Percentiles rank a stretch among this genome's conserved stretches.
phyloP scores from a whole-genome alignment of 805 yeast genomes.

The Candida pseudoglaebosa region DNA sequence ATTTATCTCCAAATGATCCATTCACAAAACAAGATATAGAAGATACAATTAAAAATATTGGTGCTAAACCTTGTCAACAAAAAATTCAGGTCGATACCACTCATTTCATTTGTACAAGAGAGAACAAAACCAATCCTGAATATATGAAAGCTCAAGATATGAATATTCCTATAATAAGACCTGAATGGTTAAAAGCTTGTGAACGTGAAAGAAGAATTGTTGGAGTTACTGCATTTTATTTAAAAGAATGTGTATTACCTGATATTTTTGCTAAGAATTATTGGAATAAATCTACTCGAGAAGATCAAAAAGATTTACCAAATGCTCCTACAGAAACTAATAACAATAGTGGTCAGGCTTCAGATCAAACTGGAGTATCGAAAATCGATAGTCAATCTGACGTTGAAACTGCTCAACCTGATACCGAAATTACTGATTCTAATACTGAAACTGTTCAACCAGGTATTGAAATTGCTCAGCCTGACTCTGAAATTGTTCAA shows the following conservation, averaged over 20 bases:
- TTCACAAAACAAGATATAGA: conserved; percentile 52
- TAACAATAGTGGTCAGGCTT: background rate
- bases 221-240: conserved; percentile 84
- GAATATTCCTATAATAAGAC: conserved; percentile 91
- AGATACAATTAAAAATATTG: conserved; percentile 61
- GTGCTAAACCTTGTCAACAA: conserved; percentile 73
- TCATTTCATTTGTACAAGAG: conserved; percentile 73
- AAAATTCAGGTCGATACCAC: conserved; percentile 87
- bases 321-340: conserved; percentile 3
- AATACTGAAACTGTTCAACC: conserved; percentile 2
- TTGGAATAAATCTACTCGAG: conserved; percentile 21
- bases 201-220: conserved; percentile 83
- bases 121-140: conserved; percentile 61
- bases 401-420: conserved; percentile 10
- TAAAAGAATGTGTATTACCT: conserved; percentile 50
- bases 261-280: conserved; percentile 40
- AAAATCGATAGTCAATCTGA: conserved; percentile 6
- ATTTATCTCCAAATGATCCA: conserved; percentile 54
- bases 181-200: conserved; percentile 96
- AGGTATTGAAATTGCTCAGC: conserved; percentile 7
- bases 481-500: conserved; percentile 5
- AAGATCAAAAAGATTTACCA: conserved; percentile 4
- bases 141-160: conserved; percentile 74
- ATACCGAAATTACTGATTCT: background rate
- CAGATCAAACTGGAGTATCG: conserved; percentile 2